Percentiles rank a stretch among this genome's conserved stretches.
Evolutionary conservation across 2,329 filamentous ascomycete species (phyloP).

Genomic region (Monascus ruber): DNA sequence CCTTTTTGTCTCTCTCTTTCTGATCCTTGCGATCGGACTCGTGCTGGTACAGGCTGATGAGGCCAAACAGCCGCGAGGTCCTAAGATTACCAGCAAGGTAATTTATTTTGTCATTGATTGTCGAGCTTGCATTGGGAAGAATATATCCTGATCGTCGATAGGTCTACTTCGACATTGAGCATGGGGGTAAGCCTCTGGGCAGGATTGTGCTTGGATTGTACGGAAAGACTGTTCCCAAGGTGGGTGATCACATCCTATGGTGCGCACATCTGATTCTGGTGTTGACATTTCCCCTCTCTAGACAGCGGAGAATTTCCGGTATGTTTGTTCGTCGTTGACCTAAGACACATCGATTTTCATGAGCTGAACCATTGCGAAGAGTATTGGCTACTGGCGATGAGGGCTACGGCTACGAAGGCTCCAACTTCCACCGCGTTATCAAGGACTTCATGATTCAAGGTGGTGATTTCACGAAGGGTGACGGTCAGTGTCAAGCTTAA

Average conservation of each 20-base stretch:
- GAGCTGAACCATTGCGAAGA: conserved; percentile 9
- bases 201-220: conserved; percentile 54
- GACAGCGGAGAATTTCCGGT: conserved; percentile 57
- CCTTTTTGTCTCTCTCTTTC: conserved; percentile 52
- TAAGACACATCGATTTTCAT: conserved; percentile 4
- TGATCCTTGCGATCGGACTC: conserved; percentile 63
- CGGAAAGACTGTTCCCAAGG: conserved; percentile 57
- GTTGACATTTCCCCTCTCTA: conserved; percentile 14
- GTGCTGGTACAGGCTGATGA: conserved; percentile 59
- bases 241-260: conserved; percentile 16
- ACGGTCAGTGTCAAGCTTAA: conserved; percentile 30
- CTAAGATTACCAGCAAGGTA: conserved; percentile 89
- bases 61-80: conserved; percentile 57
- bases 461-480: conserved; percentile 54
- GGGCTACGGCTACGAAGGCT: conserved; percentile 56
- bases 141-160: conserved; percentile 7
- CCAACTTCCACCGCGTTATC: conserved; percentile 59
- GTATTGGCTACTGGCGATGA: conserved; percentile 56
- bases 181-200: conserved; percentile 51
- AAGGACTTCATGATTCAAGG: conserved; percentile 62
- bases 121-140: background rate
- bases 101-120: conserved; percentile 6
- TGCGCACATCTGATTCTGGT: conserved; percentile 1
- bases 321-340: conserved; percentile 7
- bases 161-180: conserved; percentile 57